phyloP scores from a whole-genome alignment of 2,329 filamentous ascomycete genomes.

The Endothia cerciana region DNA sequence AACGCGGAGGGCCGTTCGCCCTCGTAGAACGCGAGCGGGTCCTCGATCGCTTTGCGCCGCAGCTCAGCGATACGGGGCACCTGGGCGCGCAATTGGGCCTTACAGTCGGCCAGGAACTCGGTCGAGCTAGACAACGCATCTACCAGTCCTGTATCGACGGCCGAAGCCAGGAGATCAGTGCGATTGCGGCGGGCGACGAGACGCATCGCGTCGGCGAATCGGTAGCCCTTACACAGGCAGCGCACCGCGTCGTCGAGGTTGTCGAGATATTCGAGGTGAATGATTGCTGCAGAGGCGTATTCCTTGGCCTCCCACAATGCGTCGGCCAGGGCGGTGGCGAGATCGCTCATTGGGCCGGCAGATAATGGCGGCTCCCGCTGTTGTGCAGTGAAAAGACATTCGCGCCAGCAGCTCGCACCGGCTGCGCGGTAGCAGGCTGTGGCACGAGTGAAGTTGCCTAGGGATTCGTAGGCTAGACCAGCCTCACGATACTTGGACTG shows the following conservation, averaged over 20 bases:
- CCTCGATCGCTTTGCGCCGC: conserved; percentile 76
- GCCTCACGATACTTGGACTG: conserved; percentile 83
- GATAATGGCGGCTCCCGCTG: conserved; percentile 66
- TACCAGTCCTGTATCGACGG: conserved; percentile 77
- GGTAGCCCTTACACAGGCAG: conserved; percentile 84
- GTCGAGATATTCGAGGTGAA: conserved; percentile 79
- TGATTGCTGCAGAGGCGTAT: conserved; percentile 75
- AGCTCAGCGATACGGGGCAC: conserved; percentile 85
- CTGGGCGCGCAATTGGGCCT: conserved; percentile 80
- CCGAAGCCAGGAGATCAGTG: conserved; percentile 64
- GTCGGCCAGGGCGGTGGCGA: conserved; percentile 77
- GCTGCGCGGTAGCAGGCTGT: conserved; percentile 83
- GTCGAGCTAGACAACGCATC: conserved; percentile 83
- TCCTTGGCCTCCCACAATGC: conserved; percentile 84
- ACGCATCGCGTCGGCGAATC: conserved; percentile 87
- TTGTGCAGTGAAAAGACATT: conserved; percentile 80
- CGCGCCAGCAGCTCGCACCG: conserved; percentile 79
- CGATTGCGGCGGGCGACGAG: conserved; percentile 66
- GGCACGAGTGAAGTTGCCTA: conserved; percentile 73
- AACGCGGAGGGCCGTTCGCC: conserved; percentile 58
- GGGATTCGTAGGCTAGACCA: conserved; percentile 87
- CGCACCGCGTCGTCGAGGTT: conserved; percentile 72
- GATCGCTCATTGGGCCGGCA: conserved; percentile 60
- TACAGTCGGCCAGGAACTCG: conserved; percentile 93
- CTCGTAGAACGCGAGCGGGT: conserved; percentile 88